Percentiles rank a stretch among this genome's conserved stretches.
These are phyloP conservation scores for Paecilomyces niveus DNA, from an alignment of 2,329 filamentous ascomycete genomes.

Conservation along the genomic window DNA sequence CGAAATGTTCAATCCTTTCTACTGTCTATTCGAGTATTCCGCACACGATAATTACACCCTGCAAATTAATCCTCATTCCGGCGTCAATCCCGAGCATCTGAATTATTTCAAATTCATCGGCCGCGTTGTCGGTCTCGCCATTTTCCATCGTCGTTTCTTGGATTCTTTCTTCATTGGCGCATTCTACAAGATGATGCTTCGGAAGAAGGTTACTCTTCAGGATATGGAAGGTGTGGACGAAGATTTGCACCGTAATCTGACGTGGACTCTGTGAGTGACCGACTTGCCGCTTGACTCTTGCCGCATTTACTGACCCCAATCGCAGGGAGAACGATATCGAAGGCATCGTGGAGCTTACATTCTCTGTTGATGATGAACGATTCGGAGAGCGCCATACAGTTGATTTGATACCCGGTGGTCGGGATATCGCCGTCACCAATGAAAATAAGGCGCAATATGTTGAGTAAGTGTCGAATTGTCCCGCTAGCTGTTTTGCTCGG, in stretches of 20 bases:
- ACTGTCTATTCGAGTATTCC: conserved; percentile 98
- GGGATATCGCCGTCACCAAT: conserved; percentile 92
- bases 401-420: conserved; percentile 82
- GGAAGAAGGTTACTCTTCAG: conserved; percentile 81
- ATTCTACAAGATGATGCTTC: conserved; percentile 98
- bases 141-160: conserved; percentile 95
- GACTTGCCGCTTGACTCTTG: not conserved
- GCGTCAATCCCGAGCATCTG: conserved; percentile 97
- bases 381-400: conserved; percentile 93
- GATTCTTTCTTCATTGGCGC: conserved; percentile 99
- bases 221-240: conserved; percentile 99
- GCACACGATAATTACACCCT: conserved; percentile 99
- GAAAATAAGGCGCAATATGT: conserved; percentile 99
- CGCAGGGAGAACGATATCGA: conserved; percentile 84
- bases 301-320: conserved; percentile 10
- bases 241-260: conserved; percentile 91
- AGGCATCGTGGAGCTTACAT: conserved; percentile 88
- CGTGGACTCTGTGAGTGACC: conserved; percentile 74
- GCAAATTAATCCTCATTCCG: conserved; percentile 98
- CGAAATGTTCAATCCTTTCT: conserved; percentile 99
- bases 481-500: not conserved
- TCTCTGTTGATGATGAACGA: conserved; percentile 93
- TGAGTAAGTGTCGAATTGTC: conserved; percentile 51
- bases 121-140: conserved; percentile 89
- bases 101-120: conserved; percentile 99